These are phyloP conservation scores for Emergomyces pasteurianus DNA, from an alignment of 2,329 filamentous ascomycete species.

Conservation along the genomic window DNA sequence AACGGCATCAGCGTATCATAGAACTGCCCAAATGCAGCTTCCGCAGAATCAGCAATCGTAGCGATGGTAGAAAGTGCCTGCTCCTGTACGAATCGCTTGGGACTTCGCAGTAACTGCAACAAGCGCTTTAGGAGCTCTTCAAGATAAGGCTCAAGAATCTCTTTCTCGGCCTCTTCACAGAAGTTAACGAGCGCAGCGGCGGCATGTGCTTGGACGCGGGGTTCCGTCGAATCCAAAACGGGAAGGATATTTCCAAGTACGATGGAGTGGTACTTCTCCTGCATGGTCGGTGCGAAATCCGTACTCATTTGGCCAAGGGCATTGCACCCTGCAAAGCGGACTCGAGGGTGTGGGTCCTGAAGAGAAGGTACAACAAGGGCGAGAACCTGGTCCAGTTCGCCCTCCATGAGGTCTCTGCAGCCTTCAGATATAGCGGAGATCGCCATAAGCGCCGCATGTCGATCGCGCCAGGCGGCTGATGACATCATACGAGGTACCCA, in stretches of 20 bases:
- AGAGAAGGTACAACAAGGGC: conserved; percentile 89
- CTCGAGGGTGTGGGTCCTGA: conserved; percentile 79
- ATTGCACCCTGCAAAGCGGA: conserved; percentile 95
- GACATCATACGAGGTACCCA: conserved; percentile 98
- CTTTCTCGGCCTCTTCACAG: conserved; percentile 94
- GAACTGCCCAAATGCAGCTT: conserved; percentile 88
- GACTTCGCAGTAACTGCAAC: conserved; percentile 75
- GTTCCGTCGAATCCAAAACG: conserved; percentile 78
- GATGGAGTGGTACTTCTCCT: conserved; percentile 80
- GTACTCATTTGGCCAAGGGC: conserved; percentile 99
- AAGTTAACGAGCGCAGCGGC: conserved; percentile 98
- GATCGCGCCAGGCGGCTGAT: conserved; percentile 85
- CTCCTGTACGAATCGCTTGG: conserved; percentile 94
- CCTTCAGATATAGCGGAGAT: conserved; percentile 98
- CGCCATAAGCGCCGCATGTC: conserved; percentile 94
- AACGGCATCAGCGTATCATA: conserved; percentile 94
- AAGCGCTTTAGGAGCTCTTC: conserved; percentile 76
- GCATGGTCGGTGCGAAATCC: conserved; percentile 96
- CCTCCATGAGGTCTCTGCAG: conserved; percentile 89
- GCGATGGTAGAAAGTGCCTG: conserved; percentile 96
- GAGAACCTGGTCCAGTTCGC: conserved; percentile 84
- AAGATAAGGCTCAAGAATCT: conserved; percentile 81
- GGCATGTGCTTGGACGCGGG: conserved; percentile 90
- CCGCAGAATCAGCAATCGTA: conserved; percentile 95
- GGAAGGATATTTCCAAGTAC: conserved; percentile 87